Percentiles rank a stretch among this genome's conserved stretches.
phyloP scores from a whole-genome alignment of 2,329 filamentous ascomycete genomes.

The Fusarium sacchari region DNA sequence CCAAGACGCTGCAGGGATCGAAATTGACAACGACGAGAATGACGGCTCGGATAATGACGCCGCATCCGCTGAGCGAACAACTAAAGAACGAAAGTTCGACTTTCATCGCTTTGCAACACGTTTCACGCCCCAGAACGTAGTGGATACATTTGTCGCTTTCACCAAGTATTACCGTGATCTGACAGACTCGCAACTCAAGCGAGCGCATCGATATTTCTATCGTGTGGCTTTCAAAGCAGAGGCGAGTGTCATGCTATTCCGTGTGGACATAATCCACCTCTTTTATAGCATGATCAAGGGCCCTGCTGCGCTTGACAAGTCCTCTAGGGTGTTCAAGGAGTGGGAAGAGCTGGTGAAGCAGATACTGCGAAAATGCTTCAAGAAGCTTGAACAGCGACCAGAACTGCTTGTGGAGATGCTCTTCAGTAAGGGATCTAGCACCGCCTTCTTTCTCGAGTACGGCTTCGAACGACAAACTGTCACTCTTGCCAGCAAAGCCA shows the following conservation, averaged over 20 bases:
- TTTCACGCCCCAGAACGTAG: constrained; percentile 84
- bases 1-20: constrained; percentile 51
- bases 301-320: constrained; percentile 76
- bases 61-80: constrained; percentile 73
- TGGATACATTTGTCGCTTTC: constrained; percentile 89
- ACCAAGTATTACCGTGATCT: constrained; percentile 84
- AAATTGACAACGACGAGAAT: constrained; percentile 66
- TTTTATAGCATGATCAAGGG: constrained; percentile 94
- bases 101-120: constrained; percentile 84
- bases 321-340: constrained; percentile 77
- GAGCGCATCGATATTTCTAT: constrained; percentile 93
- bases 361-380: constrained; percentile 81
- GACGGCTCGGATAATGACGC: constrained; percentile 80
- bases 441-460: constrained; percentile 88
- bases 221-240: constrained; percentile 95
- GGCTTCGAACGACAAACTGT: constrained; percentile 88
- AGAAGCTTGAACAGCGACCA: constrained; percentile 85
- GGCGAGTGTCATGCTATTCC: constrained; percentile 86
- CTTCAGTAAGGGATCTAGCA: constrained; percentile 89
- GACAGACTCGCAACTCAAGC: constrained; percentile 82
- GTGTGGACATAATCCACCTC: constrained; percentile 88
- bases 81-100: constrained; percentile 91
- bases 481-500: constrained; percentile 66
- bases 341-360: constrained; percentile 92
- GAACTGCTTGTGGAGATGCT: constrained; percentile 90